Conservation (phyloP, 441 rosid species). For the Hura crepitans region DNA sequence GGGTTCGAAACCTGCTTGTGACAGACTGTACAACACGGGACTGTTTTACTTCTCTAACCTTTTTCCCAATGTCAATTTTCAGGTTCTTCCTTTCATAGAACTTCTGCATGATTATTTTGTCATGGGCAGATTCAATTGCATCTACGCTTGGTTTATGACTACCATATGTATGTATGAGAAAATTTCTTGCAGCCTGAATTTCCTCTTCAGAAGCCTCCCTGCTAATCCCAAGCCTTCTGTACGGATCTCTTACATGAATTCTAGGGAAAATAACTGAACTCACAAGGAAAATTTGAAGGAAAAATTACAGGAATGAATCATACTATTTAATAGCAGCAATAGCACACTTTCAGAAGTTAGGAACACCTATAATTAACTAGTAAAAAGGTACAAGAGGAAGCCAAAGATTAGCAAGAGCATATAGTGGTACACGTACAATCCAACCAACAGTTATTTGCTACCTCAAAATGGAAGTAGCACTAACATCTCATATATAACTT, state of each 20-base stretch:
- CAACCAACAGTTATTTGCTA: not conserved
- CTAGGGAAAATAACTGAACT: constrained; percentile 71
- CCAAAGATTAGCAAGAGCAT: not conserved
- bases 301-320: constrained; percentile 18
- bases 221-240: constrained; percentile 92
- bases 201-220: constrained; percentile 88
- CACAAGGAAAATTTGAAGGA: constrained; percentile 23
- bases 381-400: not conserved
- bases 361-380: not conserved
- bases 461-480: not conserved
- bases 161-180: constrained; percentile 67
- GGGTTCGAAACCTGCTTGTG: constrained; percentile 69
- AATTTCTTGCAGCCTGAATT: constrained; percentile 90
- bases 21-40: constrained; percentile 66
- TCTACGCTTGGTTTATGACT: constrained; percentile 90
- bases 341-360: not conserved
- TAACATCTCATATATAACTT: not conserved
- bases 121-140: constrained; percentile 90
- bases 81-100: constrained; percentile 86
- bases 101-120: constrained; percentile 93
- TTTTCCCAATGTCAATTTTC: constrained; percentile 65
- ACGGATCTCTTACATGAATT: constrained; percentile 76
- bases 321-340: not conserved
- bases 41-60: constrained; percentile 68
- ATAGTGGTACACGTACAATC: not conserved